phyloP scores from a whole-genome alignment of 441 rosid species.

The Lepidium campestre region DNA sequence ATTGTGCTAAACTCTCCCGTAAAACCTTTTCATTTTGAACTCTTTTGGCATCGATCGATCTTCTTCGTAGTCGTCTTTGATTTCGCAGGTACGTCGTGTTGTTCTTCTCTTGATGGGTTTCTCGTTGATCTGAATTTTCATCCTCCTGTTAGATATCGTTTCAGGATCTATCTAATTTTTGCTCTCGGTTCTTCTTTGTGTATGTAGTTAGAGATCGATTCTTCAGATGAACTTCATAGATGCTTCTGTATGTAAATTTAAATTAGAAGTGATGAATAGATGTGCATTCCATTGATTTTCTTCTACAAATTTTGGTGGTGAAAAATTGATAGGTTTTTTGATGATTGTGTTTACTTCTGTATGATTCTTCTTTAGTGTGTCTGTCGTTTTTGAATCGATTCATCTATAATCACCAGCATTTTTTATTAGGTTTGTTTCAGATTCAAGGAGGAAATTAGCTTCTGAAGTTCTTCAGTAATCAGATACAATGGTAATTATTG shows the following conservation, averaged over 20 bases:
- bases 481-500: slow-evolving; percentile 13
- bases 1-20: neutral
- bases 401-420: neutral
- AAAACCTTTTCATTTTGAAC: slow-evolving; percentile 18
- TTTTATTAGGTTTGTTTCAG: neutral
- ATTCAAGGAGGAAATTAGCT: neutral
- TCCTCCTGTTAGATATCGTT: neutral
- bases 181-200: neutral
- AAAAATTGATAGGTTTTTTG: slow-evolving; percentile 12
- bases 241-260: neutral
- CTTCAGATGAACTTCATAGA: neutral
- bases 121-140: neutral
- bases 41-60: neutral
- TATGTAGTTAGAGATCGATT: neutral
- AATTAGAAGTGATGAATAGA: neutral
- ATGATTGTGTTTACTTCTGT: neutral
- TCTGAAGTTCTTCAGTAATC: neutral
- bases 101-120: neutral
- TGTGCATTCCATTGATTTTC: neutral
- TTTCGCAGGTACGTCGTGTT: slow-evolving; percentile 11
- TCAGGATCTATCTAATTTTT: slow-evolving; percentile 11
- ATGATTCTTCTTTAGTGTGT: neutral
- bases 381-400: neutral
- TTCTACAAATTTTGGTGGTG: neutral
- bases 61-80: slow-evolving; percentile 22